Conservation (phyloP, 2,329 filamentous ascomycete genomes). For the Aspergillus sp. region DNA sequence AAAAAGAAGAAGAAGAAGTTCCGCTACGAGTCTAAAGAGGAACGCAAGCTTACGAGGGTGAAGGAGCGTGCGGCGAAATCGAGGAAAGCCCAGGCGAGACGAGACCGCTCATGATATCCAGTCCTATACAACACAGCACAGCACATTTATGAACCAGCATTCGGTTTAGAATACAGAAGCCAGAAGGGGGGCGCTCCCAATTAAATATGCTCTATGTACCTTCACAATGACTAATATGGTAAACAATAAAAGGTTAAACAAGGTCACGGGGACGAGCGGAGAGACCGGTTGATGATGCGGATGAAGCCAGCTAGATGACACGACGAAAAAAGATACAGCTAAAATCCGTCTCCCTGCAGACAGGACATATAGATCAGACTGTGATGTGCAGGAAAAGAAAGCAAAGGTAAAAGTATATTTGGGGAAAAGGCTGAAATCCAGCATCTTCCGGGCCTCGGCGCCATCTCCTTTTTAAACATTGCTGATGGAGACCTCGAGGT, state of each 20-base stretch:
- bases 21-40: constrained; percentile 84
- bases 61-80: constrained; percentile 71
- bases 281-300: constrained; percentile 15
- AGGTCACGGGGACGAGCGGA: constrained; percentile 19
- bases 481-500: constrained; percentile 87
- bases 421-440: constrained; percentile 31
- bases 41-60: constrained; percentile 64
- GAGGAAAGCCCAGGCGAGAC: constrained; percentile 64
- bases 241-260: constrained; percentile 17
- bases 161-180: constrained; percentile 2
- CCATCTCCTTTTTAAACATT: constrained; percentile 69
- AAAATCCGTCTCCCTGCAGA: constrained; percentile 19
- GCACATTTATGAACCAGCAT: constrained; percentile 6
- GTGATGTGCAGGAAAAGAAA: constrained; percentile 25
- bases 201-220: constrained; percentile 21
- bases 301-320: constrained; percentile 20
- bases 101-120: constrained; percentile 36
- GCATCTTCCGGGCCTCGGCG: constrained; percentile 31
- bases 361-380: constrained; percentile 27
- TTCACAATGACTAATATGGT: constrained; percentile 13
- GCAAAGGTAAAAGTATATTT: constrained; percentile 27
- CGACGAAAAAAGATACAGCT: constrained; percentile 18
- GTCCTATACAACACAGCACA: neutral
- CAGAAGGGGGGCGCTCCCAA: constrained; percentile 4
- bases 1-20: constrained; percentile 92